Conservation (phyloP, 148 eudicot genomes). For the Oxyria digyna region DNA sequence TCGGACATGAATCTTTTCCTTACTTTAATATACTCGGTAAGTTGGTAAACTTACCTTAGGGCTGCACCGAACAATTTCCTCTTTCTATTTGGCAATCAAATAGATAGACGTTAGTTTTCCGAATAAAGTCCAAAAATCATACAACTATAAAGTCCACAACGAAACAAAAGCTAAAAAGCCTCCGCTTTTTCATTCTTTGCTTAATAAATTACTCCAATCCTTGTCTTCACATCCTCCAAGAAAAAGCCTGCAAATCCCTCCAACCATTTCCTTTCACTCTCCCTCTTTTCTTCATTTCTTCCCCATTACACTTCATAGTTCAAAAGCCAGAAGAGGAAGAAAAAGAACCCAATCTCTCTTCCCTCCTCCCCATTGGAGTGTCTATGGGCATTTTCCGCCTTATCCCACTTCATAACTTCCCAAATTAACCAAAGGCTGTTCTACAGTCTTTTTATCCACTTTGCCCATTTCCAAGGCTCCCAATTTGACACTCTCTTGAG, state of each 20-base stretch:
- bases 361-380: conserved; percentile 1
- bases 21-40: no score
- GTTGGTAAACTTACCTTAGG: no score
- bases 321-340: neutral
- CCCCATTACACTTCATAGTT: neutral
- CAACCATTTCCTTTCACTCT: conserved; percentile 4
- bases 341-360: neutral
- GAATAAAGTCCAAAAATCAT: conserved; percentile 3
- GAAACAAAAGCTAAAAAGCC: neutral
- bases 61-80: neutral
- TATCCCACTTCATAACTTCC: neutral
- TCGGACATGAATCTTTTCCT: no score
- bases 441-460: neutral
- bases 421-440: neutral
- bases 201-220: neutral
- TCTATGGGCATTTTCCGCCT: neutral
- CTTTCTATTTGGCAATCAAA: neutral
- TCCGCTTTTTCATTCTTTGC: neutral
- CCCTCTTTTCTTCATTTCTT: neutral
- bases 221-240: neutral
- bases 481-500: neutral
- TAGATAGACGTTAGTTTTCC: conserved; percentile 5
- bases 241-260: conserved; percentile 8
- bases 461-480: neutral
- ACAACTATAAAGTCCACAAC: neutral